Percentiles rank a stretch among this genome's conserved stretches.
These are phyloP conservation scores for Acanthamoeba castellanii DNA, from an alignment of 208 protist species.

Conservation along the genomic window DNA sequence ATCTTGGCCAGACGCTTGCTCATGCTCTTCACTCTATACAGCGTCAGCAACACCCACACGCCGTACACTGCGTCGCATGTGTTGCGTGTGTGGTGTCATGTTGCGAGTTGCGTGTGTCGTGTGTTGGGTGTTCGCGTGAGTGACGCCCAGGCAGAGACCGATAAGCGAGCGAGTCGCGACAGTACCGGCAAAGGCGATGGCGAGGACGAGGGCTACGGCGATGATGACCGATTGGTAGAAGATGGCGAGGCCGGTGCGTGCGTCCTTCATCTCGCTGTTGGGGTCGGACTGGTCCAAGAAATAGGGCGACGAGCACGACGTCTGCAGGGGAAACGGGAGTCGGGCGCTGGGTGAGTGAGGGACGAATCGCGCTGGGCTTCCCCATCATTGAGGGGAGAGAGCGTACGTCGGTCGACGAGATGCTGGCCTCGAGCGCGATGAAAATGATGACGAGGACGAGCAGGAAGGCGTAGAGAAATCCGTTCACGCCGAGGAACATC, in stretches of 20 bases:
- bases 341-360: too few species aligned
- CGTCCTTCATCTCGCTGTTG: constrained; percentile 42
- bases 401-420: not conserved
- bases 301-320: constrained; percentile 5
- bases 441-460: constrained; percentile 30
- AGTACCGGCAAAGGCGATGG: constrained; percentile 9
- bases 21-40: constrained; percentile 7
- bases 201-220: not conserved
- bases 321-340: not conserved
- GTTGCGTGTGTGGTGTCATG: not conserved
- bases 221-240: constrained; percentile 59
- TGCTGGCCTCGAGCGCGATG: constrained; percentile 12
- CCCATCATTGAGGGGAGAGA: too few species aligned
- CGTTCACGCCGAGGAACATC: not conserved
- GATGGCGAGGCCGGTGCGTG: constrained; percentile 37
- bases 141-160: not conserved
- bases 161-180: too few species aligned
- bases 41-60: not conserved
- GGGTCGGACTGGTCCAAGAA: not conserved
- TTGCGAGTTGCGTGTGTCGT: not conserved
- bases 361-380: not conserved
- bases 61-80: not conserved
- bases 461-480: constrained; percentile 32
- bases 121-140: not conserved
- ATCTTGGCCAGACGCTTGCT: constrained; percentile 1